Evolutionary conservation across 2,329 filamentous ascomycete species (phyloP).

Genomic region (Aspergillus sp.): DNA sequence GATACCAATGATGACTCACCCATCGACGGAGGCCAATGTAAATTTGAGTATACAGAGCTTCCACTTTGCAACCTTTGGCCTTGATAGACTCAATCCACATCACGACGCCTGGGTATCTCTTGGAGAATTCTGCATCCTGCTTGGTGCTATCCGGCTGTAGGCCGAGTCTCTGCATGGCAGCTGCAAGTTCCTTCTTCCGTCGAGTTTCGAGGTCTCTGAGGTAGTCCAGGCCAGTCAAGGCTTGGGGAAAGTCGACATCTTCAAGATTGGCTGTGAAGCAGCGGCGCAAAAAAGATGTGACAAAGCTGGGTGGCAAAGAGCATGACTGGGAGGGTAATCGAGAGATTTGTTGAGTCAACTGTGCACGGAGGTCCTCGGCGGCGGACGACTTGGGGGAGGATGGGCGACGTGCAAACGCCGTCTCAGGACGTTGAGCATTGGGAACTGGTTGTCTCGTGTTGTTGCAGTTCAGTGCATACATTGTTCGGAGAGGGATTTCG

Average conservation of each 20-base stretch:
- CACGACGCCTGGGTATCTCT: conserved; percentile 55
- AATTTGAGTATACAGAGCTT: conserved; percentile 60
- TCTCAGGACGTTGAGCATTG: conserved; percentile 29
- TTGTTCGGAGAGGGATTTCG: conserved; percentile 66
- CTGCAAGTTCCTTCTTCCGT: conserved; percentile 57
- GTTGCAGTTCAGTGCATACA: conserved; percentile 66
- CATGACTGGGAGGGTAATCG: conserved; percentile 60
- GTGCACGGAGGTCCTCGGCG: conserved; percentile 44
- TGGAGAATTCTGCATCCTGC: conserved; percentile 50
- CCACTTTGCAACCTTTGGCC: conserved; percentile 52
- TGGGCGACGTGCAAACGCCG: conserved; percentile 36
- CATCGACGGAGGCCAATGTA: conserved; percentile 64
- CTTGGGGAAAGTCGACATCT: conserved; percentile 64
- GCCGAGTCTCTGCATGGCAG: conserved; percentile 55
- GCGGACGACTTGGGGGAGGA: conserved; percentile 32
- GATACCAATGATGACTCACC: conserved; percentile 45
- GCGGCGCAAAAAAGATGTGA: conserved; percentile 60
- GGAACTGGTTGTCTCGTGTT: conserved; percentile 43
- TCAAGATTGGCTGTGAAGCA: conserved; percentile 58
- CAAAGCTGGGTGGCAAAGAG: conserved; percentile 62
- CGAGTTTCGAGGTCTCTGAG: conserved; percentile 63
- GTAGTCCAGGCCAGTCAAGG: conserved; percentile 65
- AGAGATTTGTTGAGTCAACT: conserved; percentile 53
- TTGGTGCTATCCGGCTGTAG: conserved; percentile 51
- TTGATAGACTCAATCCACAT: conserved; percentile 56